Evolutionary conservation across 306 rosid genomes (phyloP), one percentile per base, ranked within the genome.

Genomic region (Rosa persica): DNA sequence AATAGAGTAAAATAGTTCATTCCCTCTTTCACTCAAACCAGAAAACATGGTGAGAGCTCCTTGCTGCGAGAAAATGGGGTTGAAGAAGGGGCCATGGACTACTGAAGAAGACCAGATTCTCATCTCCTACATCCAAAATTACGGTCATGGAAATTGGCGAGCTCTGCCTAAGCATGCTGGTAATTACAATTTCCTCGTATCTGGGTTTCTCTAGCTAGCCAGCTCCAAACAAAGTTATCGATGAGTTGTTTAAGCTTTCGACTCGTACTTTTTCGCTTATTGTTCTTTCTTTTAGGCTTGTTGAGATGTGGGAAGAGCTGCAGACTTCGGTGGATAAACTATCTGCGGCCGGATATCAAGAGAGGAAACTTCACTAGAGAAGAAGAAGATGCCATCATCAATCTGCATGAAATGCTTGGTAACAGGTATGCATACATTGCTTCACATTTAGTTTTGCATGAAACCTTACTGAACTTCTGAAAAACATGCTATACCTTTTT

Each of bases 141-240:
- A 89, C 77, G 98, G 98, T 73, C 97, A 93, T 86, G 88, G 83
- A 36, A 96, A 96, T 60, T 96, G 99, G 99, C 93, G 99, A 69
- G 98, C 99, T 58, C 99, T 96, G 39, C 99, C 99, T 0, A 96
- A 91, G 51, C 94, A 84, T 77, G 96, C 99, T n/a, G 98, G 99
- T 95, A 84, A 74, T 49, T 12, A 3, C 49, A 1, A 11, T 36
- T 34, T 23, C 19, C 23, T 17, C 27, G 39, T 39, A 9, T 43
- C 39, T 68, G 47, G 5, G 23, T 25, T 75, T n/a, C 47, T 64
- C 65, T 36, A 17, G 47, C 46, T 36, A 17, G 47, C 46, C 47
- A 66, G 71, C 20, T 42, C 22, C 58, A 30, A 23, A 74, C 55
- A 5, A 36, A 30, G 70, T 65, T 65, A 36, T 17, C 44, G 36